phyloP scores from a whole-genome alignment of 2,329 filamentous ascomycete species.

The Trichoderma polysporum region DNA sequence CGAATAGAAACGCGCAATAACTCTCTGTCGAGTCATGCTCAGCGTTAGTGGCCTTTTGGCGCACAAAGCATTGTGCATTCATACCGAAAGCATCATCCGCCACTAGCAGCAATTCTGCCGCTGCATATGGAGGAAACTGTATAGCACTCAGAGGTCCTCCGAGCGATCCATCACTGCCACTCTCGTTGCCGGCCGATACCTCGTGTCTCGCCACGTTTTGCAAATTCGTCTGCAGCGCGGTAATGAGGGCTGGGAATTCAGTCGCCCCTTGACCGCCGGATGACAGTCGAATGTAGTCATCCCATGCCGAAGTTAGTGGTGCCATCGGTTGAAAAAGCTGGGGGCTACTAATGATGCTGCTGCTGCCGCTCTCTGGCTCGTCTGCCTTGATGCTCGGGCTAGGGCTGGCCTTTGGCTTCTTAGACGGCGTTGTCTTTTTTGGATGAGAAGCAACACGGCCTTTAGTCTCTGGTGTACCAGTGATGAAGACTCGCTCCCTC shows the following conservation, averaged over 20 bases:
- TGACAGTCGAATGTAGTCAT: constrained; percentile 46
- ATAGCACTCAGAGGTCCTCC: constrained; percentile 35
- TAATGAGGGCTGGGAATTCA: constrained; percentile 43
- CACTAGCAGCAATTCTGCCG: constrained; percentile 40
- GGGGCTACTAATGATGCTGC: constrained; percentile 19
- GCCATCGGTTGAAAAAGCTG: constrained; percentile 36
- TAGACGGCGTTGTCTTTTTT: constrained; percentile 40
- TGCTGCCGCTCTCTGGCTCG: constrained; percentile 25
- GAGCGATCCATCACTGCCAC: constrained; percentile 19
- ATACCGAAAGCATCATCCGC: constrained; percentile 41
- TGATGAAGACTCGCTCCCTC: constrained; percentile 62
- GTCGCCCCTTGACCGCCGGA: constrained; percentile 25
- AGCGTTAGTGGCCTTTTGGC: constrained; percentile 37
- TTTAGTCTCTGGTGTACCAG: constrained; percentile 54
- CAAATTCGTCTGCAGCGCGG: constrained; percentile 47
- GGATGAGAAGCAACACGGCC: constrained; percentile 59
- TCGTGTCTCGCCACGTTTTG: constrained; percentile 34
- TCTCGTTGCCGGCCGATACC: neutral
- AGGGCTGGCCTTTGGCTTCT: constrained; percentile 30
- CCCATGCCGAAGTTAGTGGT: constrained; percentile 52
- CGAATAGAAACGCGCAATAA: constrained; percentile 53
- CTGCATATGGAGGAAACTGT: constrained; percentile 41
- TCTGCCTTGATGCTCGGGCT: constrained; percentile 24
- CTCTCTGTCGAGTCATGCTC: constrained; percentile 37
- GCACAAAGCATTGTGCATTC: constrained; percentile 45